These are phyloP conservation scores for Ophiocordyceps australis DNA, from an alignment of 2,329 filamentous ascomycete species.

Conservation along the genomic window DNA sequence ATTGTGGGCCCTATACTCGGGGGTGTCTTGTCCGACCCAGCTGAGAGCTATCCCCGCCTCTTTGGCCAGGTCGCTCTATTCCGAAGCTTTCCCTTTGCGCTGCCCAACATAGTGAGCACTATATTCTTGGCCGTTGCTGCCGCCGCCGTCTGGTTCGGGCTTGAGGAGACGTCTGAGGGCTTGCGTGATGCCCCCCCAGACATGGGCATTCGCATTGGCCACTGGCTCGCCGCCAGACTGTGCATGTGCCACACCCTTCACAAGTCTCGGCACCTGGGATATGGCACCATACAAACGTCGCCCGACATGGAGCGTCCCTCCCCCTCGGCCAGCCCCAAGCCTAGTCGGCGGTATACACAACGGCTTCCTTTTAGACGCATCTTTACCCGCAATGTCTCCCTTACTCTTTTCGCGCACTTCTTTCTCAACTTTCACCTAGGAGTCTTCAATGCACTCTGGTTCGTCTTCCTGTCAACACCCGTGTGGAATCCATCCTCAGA, in stretches of 20 bases:
- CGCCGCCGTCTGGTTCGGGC: slow-evolving; percentile 25
- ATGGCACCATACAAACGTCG: slow-evolving; percentile 6
- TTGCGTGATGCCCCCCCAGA: slow-evolving; percentile 20
- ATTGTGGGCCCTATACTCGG: slow-evolving; percentile 54
- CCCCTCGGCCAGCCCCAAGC: slow-evolving; percentile 1
- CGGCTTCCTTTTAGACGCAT: slow-evolving; percentile 33
- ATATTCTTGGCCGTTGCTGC: slow-evolving; percentile 24
- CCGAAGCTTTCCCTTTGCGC: slow-evolving; percentile 29
- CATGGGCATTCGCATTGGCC: slow-evolving; percentile 20
- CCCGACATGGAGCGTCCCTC: background rate
- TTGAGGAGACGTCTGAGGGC: slow-evolving; percentile 34
- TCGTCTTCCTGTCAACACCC: slow-evolving; percentile 59
- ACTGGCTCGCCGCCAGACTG: slow-evolving; percentile 12
- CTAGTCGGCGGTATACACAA: slow-evolving; percentile 20
- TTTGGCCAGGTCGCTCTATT: slow-evolving; percentile 30
- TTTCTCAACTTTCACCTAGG: slow-evolving; percentile 56
- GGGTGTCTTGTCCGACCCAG: slow-evolving; percentile 50
- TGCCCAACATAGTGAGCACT: slow-evolving; percentile 34
- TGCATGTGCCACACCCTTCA: slow-evolving; percentile 9
- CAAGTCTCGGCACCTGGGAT: slow-evolving; percentile 3
- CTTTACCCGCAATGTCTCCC: slow-evolving; percentile 33
- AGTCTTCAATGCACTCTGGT: slow-evolving; percentile 60
- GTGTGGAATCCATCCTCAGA: slow-evolving; percentile 27
- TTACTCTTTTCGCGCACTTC: slow-evolving; percentile 45
- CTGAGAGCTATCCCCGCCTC: slow-evolving; percentile 31